Conservation (phyloP, 345 rosid genomes). For the Geranium brycei region DNA sequence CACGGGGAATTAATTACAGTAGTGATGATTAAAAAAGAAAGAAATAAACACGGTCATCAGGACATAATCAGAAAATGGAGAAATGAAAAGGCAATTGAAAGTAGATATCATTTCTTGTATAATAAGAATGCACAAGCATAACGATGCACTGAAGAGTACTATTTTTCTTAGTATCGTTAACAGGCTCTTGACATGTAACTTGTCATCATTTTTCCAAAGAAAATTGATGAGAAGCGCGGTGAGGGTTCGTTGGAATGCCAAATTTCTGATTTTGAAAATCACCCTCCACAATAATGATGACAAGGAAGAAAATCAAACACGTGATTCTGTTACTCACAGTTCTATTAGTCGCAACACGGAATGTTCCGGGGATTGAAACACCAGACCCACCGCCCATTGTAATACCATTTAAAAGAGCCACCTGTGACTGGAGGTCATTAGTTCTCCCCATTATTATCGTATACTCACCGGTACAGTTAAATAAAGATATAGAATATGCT, state of each 20-base stretch:
- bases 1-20: background rate
- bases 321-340: constrained; percentile 36
- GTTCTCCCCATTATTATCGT: background rate
- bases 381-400: constrained; percentile 98
- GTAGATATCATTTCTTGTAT: background rate
- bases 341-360: constrained; percentile 69
- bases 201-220: background rate
- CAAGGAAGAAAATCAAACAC: background rate
- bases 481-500: background rate
- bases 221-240: background rate
- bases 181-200: no score
- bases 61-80: background rate
- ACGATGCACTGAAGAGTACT: background rate
- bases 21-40: background rate
- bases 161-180: no score
- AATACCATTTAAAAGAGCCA: constrained; percentile 73
- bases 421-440: constrained; percentile 24
- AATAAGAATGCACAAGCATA: background rate
- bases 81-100: no score
- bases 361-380: constrained; percentile 82
- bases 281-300: background rate
- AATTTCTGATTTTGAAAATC: background rate
- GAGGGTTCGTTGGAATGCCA: background rate
- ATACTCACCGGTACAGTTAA: background rate
- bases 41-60: background rate